A percentile compares a stretch with the other conserved stretches of the same genome.
phyloP scores from a whole-genome alignment of 1,284 basidiomycete genomes.

The Thelephora terrestris region DNA sequence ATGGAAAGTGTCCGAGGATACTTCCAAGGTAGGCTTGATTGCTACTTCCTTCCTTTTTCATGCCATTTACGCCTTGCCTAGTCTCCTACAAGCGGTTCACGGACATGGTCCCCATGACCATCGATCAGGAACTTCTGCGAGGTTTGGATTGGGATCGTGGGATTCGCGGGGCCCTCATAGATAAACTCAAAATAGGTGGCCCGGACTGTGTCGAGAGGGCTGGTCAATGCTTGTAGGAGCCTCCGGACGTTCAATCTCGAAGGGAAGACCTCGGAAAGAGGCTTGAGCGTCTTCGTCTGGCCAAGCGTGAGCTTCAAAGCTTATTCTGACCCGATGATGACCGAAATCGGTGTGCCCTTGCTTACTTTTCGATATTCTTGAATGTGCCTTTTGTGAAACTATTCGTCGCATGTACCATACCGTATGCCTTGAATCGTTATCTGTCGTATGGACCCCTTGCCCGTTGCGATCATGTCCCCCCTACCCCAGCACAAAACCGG shows the following conservation, averaged over 20 bases:
- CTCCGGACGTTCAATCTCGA: conserved; percentile 29
- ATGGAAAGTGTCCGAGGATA: conserved; percentile 66
- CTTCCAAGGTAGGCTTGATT: conserved; percentile 45
- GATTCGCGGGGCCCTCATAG: conserved; percentile 34
- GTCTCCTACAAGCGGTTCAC: conserved; percentile 60
- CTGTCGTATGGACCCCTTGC: too few species aligned
- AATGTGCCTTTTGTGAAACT: too few species aligned
- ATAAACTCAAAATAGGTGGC: conserved; percentile 35
- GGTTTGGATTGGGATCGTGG: conserved; percentile 23
- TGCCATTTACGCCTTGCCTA: conserved; percentile 16
- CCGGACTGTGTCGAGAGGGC: conserved; percentile 39
- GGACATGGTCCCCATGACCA: conserved; percentile 51
- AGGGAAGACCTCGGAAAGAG: conserved; percentile 44
- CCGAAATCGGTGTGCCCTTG: too few species aligned
- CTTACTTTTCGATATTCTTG: too few species aligned
- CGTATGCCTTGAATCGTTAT: too few species aligned
- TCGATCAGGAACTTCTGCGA: conserved; percentile 51
- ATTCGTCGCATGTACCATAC: too few species aligned
- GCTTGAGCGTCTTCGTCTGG: conserved; percentile 39
- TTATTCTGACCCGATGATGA: conserved; percentile 8
- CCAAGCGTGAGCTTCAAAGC: conserved; percentile 35
- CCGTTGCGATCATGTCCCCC: too few species aligned
- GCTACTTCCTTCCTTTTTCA: background rate
- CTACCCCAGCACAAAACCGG: too few species aligned
- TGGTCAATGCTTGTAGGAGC: conserved; percentile 45